A percentile compares a stretch with the other conserved stretches of the same genome.
These are phyloP conservation scores for Emmonsiellopsis sp. DNA, from an alignment of 2,329 filamentous ascomycete species.

Conservation along the genomic window DNA sequence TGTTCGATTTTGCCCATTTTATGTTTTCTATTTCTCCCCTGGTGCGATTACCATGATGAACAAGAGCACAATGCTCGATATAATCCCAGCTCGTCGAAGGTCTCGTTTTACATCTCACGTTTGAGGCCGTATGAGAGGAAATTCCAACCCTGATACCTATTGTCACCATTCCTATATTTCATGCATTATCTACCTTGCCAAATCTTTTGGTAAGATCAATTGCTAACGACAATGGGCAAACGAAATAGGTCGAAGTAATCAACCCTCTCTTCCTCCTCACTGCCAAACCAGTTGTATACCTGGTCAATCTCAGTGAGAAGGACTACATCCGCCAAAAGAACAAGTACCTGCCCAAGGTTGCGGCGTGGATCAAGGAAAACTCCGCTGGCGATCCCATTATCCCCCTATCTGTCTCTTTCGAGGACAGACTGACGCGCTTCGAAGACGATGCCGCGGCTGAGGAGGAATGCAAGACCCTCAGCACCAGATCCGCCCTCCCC, in stretches of 20 bases:
- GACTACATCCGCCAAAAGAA: conserved; percentile 99
- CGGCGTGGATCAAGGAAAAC: conserved; percentile 90
- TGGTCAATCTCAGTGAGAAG: conserved; percentile 94
- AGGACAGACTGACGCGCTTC: conserved; percentile 80
- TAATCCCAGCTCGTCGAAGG: conserved; percentile 99
- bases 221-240: conserved; percentile 10
- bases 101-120: conserved; percentile 62
- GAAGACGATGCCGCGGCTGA: conserved; percentile 65
- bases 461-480: conserved; percentile 82
- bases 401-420: conserved; percentile 83
- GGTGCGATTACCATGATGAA: conserved; percentile 64
- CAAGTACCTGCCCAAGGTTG: conserved; percentile 91
- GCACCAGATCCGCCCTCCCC: conserved; percentile 78
- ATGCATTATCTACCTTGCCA: conserved; percentile 10
- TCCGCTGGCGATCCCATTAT: conserved; percentile 82
- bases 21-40: conserved; percentile 28
- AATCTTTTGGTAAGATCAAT: background rate
- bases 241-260: conserved; percentile 78
- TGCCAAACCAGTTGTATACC: conserved; percentile 92
- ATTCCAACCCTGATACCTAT: conserved; percentile 56
- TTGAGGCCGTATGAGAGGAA: conserved; percentile 81
- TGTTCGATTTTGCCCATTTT: conserved; percentile 14
- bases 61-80: conserved; percentile 91
- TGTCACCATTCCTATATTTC: conserved; percentile 11
- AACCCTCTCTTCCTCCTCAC: conserved; percentile 92